phyloP scores from a whole-genome alignment of 257 asterid genomes.

The Solanum sitiens region DNA sequence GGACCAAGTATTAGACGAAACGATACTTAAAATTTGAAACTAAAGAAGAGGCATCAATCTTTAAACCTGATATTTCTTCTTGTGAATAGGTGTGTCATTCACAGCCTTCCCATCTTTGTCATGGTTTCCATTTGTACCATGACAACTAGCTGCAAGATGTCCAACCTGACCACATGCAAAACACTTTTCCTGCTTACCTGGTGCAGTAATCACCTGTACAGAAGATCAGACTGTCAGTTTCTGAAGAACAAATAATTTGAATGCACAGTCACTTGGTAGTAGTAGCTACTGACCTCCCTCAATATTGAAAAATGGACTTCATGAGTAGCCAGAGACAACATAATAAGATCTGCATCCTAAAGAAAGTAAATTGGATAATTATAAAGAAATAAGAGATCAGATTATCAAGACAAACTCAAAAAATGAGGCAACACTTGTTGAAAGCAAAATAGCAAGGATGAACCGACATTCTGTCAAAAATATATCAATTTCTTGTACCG shows the following conservation, averaged over 20 bases:
- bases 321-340: conserved; percentile 94
- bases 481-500: not conserved
- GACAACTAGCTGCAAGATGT: conserved; percentile 83
- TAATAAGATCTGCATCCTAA: conserved; percentile 94
- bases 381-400: not conserved
- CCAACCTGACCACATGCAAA: conserved; percentile 85
- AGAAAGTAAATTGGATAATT: not conserved
- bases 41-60: conserved; percentile 6
- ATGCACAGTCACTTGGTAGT: not conserved
- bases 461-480: conserved; percentile 1
- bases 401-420: not conserved
- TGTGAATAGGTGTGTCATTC: conserved; percentile 58
- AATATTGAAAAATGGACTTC: conserved; percentile 87
- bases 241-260: not conserved
- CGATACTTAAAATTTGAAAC: not conserved
- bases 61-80: conserved; percentile 86
- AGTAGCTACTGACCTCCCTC: conserved; percentile 70
- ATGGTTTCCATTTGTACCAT: conserved; percentile 24
- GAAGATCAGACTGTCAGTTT: not conserved
- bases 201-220: conserved; percentile 62
- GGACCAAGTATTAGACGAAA: conserved; percentile 3
- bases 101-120: conserved; percentile 29
- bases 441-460: conserved; percentile 2
- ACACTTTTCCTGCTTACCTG: conserved; percentile 89
- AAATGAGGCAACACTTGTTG: conserved; percentile 2